Percentiles rank a stretch among this genome's conserved stretches.
phyloP scores from a whole-genome alignment of 2,329 filamentous ascomycete genomes.

The Ceratocystiopsis minuta region DNA sequence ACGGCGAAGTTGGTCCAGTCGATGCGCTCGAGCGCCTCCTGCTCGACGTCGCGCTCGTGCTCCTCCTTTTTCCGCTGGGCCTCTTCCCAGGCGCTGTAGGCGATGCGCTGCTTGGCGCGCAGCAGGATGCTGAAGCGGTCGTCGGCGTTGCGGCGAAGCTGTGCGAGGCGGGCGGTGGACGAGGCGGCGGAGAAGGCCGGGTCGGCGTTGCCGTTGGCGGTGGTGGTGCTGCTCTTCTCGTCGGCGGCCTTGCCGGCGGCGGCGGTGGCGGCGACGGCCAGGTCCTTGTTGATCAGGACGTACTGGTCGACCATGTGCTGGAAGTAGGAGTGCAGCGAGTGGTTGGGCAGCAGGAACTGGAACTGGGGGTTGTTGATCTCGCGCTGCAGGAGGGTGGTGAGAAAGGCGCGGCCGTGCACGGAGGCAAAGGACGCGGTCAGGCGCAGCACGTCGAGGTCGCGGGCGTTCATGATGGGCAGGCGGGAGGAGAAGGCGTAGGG shows the following conservation, averaged over 20 bases:
- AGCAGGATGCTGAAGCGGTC: slow-evolving; percentile 68
- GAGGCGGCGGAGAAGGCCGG: background rate
- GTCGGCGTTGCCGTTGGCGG: no score
- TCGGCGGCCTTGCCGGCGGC: background rate
- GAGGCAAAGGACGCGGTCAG: slow-evolving; percentile 84
- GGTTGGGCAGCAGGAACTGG: slow-evolving; percentile 85
- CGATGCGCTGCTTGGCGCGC: slow-evolving; percentile 67
- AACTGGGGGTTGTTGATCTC: slow-evolving; percentile 89
- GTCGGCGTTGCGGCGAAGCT: slow-evolving; percentile 55
- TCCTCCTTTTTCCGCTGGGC: slow-evolving; percentile 82
- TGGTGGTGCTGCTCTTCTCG: background rate
- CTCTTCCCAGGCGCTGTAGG: slow-evolving; percentile 73
- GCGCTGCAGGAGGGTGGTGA: slow-evolving; percentile 74
- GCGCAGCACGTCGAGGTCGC: slow-evolving; percentile 60
- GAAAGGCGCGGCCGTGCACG: slow-evolving; percentile 79
- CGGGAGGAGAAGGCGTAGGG: slow-evolving; percentile 87
- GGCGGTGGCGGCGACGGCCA: background rate
- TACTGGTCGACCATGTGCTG: slow-evolving; percentile 87
- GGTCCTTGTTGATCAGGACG: slow-evolving; percentile 43
- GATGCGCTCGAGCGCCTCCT: slow-evolving; percentile 60
- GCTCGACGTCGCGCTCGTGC: slow-evolving; percentile 66
- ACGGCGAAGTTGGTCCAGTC: slow-evolving; percentile 98
- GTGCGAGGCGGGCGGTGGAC: slow-evolving; percentile 49
- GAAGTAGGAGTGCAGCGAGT: slow-evolving; percentile 93
- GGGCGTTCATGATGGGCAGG: slow-evolving; percentile 92